Conservation (phyloP, 257 asterid genomes). For the Solanum chilense region DNA sequence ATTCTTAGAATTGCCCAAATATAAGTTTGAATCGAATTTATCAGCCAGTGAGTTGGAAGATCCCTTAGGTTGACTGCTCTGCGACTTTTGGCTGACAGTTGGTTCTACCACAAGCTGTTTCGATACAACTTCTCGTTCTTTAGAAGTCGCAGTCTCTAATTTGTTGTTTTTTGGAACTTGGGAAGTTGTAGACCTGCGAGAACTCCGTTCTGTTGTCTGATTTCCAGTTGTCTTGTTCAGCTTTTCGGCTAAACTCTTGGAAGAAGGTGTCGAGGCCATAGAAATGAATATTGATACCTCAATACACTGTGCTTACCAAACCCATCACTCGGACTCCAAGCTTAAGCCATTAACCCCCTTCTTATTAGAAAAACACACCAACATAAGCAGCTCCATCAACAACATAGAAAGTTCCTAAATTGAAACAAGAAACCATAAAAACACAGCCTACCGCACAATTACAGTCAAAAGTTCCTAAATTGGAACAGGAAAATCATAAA, state of each 20-base stretch:
- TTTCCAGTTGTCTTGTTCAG: conserved; percentile 23
- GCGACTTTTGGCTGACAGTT: conserved; percentile 4
- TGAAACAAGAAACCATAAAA: conserved; percentile 2
- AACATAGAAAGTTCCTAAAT: conserved; percentile 7
- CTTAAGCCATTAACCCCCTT: not conserved
- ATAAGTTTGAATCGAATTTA: conserved; percentile 40
- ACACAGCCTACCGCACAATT: not conserved
- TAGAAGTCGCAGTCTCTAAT: conserved; percentile 5
- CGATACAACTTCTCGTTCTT: conserved; percentile 16
- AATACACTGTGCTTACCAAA: not conserved
- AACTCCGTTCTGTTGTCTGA: conserved; percentile 15
- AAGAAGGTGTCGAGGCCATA: conserved; percentile 43
- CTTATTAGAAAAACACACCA: conserved; percentile 7
- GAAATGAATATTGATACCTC: conserved; percentile 1
- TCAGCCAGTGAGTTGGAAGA: conserved; percentile 21
- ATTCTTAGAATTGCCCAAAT: conserved; percentile 25
- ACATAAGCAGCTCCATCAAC: conserved; percentile 34
- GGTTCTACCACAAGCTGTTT: conserved; percentile 20
- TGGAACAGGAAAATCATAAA: not conserved
- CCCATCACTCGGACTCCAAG: conserved; percentile 7
- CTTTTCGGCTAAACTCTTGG: conserved; percentile 28
- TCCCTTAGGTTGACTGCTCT: conserved; percentile 17
- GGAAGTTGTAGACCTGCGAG: conserved; percentile 8
- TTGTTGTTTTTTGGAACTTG: conserved; percentile 17
- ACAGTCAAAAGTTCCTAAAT: not conserved